Evolutionary conservation across 1,284 basidiomycete genomes (phyloP), one percentile per base, ranked within the genome.

Genomic region (Apiotrichum sp.): DNA sequence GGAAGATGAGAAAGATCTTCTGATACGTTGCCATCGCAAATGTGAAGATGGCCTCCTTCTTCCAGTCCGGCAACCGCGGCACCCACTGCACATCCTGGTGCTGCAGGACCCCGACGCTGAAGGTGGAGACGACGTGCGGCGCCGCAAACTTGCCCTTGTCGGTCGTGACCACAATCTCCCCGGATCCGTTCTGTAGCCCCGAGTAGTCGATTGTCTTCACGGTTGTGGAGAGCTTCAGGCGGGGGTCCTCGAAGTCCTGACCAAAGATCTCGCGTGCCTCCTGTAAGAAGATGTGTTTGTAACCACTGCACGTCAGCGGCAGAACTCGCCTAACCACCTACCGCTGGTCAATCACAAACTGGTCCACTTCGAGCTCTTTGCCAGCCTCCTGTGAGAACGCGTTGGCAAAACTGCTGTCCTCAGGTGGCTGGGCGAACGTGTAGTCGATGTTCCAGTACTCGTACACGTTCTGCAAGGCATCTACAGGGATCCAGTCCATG

Each of bases 1-100:
- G 77, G 65, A 86, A 87, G 58, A 83, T 79, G 45, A 86, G 63
- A 70, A 86, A 87, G 47, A 87, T 85, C 72, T 86, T 87, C 3
- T 85, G 86, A 65, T 85, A 87, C 3, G 80, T 84, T 2, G 78
- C 79, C 85, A 86, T 86, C 6, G 79, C 78, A 69, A 86, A 82
- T 50, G 80, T 81, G 33, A 83, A 80, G 48, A 87, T 83, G 1
- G 85, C 85, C 62, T 86, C 84, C 42, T 76, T 63, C 67, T 87
- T 86, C 79, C 80, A 86, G 16, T 74, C 68, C 3, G 85, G 86
- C 9, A 86, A 67, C 3, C 70, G 48, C 3, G 85, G 86, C 33
- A 76, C 64, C 62, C 84, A 87, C 2, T 53, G 50, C 2, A 86
- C 80, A 60, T 85, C 84, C 44, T 80, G 75, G 55, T 84, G 75